Base-by-base conservation (phyloP, 495 filamentous ascomycete species). In the Penicillium macrosclerotiorum region DNA sequence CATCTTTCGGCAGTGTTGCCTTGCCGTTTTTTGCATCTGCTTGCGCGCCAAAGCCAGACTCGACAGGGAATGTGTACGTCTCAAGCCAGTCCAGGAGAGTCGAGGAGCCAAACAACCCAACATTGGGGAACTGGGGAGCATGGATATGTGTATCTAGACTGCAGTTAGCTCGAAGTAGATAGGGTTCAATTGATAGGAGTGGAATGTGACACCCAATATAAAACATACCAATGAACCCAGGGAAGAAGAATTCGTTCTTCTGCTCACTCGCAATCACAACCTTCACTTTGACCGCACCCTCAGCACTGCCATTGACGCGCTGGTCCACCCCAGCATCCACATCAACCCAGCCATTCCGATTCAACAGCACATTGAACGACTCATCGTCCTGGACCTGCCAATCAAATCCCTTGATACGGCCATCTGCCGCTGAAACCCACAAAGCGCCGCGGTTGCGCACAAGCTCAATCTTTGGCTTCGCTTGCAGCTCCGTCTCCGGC, bases 41-140 rank as follows among this genome's bases (percentile, higher is more conserved):
- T 14, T 51, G 44, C 37, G 35, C 45, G 4, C 67, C 56, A 43
- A 96, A 78, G 13, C 84, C 87, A 9, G 80, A 73, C 67, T 97
- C 92, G 43, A 95, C 77, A 0, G 92, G 92, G 67, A 95, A 98
- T n/a, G 92, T 98, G 71, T 98, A 98, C 3, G 74, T 88, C 50
- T 90, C 73, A 4, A 98, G 78, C 92, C 92, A 98, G 67, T 88
- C 81, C 17, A 98, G 79, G 32, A 98, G 81, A 13, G 90, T 95
- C 3, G 85, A 82, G 37, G 85, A 86, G 61, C 92, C 92, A 59
- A 96, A 96, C 54, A 97, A 82, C 38, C 92, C 92, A 5, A 80
- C 74, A 55, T 97, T 97, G 44, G 92, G 90, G 59, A 94, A 93
- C 72, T 97, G 92, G 0, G 89, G 79, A 34, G 92, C 92, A 65